Conservation (phyloP, 1,139 yeast species). For the Saccharomyces pastorianus region DNA sequence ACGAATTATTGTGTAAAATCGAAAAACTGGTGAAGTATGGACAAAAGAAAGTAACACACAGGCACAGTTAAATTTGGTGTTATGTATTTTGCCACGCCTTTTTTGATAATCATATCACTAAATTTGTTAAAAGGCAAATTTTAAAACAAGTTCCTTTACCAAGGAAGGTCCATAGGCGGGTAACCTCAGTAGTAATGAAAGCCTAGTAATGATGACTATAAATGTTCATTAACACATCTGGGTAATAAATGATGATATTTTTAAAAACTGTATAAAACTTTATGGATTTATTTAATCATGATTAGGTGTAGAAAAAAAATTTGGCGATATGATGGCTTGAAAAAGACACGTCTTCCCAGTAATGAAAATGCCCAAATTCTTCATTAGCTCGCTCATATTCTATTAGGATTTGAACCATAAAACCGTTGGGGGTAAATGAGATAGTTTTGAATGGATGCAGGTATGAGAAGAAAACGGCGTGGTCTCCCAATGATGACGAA, state of each 20-base stretch:
- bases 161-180: background rate
- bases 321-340: background rate
- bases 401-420: background rate
- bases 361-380: background rate
- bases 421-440: background rate
- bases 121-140: background rate
- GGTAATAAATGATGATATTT: background rate
- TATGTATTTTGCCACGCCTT: background rate
- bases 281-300: background rate
- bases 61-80: background rate
- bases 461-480: background rate
- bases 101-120: background rate
- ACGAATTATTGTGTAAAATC: background rate
- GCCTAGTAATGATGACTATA: background rate
- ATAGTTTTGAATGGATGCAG: background rate
- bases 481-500: background rate
- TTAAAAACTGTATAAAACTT: background rate
- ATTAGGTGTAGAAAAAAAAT: background rate
- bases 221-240: background rate
- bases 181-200: background rate
- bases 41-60: background rate
- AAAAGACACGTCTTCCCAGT: background rate
- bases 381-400: background rate
- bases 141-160: background rate
- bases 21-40: background rate